Conservation (phyloP, 2,329 filamentous ascomycete species). For the Arachnomyces sp. region DNA sequence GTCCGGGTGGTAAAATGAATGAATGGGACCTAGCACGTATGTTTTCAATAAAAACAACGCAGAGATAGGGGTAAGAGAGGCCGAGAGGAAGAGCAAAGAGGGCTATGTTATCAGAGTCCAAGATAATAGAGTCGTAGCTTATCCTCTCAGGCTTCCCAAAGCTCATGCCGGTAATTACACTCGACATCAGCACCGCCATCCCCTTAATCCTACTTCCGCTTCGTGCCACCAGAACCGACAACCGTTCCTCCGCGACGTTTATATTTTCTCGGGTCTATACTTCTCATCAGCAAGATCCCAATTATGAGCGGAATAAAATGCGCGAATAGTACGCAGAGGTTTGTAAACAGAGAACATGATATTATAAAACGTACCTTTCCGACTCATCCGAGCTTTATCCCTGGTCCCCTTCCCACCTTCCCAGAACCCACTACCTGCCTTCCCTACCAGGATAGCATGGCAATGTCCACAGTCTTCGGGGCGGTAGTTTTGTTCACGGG, state of each 20-base stretch:
- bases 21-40: too few relatives aligned
- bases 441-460: constrained; percentile 61
- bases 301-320: constrained; percentile 8
- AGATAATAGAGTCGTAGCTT: too few relatives aligned
- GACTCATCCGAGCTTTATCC: constrained; percentile 62
- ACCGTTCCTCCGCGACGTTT: constrained; percentile 48
- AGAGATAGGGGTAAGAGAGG: too few relatives aligned
- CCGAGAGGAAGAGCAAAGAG: too few relatives aligned
- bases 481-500: constrained; percentile 70
- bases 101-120: too few relatives aligned
- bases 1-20: too few relatives aligned
- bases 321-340: not conserved
- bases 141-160: too few relatives aligned
- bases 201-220: too few relatives aligned
- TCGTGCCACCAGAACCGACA: constrained; percentile 11
- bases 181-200: too few relatives aligned
- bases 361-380: constrained; percentile 44
- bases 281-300: not conserved
- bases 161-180: too few relatives aligned
- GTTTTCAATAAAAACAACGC: too few relatives aligned
- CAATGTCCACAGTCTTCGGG: constrained; percentile 71
- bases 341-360: not conserved
- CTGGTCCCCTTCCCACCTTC: constrained; percentile 79
- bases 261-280: constrained; percentile 61
- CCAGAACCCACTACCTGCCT: constrained; percentile 66